Evolutionary conservation across 805 yeast genomes (phyloP), one percentile per base, ranked within the genome.

Genomic region (Candida suzukii): DNA sequence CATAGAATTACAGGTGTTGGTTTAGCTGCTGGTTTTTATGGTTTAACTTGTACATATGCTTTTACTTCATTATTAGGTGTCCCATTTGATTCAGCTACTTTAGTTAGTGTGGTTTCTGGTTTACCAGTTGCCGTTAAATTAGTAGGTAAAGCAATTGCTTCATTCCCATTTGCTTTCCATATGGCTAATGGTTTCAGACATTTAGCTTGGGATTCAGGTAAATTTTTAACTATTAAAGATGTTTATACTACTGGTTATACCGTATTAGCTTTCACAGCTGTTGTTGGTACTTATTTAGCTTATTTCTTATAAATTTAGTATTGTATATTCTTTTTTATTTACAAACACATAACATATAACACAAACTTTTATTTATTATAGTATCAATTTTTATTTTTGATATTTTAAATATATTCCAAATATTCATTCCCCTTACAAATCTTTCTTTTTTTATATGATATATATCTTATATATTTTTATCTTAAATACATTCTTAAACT

Each of bases 191-290:
- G 98, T 54, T 46, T 91, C 48, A 87, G 99, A 76, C 99, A 93
- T 64, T 69, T 91, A 64, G 58, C 86, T 42, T 93, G 99, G 99
- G 99, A 93, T 63, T 62, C 79, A 41, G 95, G 95, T 61, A 71
- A 68, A 51, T 85, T 83, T 64, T 74, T 91, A 60, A 75, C 88
- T 46, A 57, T 86, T 52, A 78, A 83, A 58, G 97, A 95, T 52
- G 96, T 93, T 43, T 84, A 85, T 78, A 78, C 83, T 67, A 88
- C 97, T 29, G 98, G 96, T 48, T 86, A 87, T 66, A 68, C 76
- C 37, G 95, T 88, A 17, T 62, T 88, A 43, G 97, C 81, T 24
- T 68, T 77, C 52, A 67, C 80, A 20, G 77, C 73, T 27, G 46
- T 70, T 31, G 47, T 80, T 21, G 86, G 95, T 42, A 54, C 86